phyloP scores from a whole-genome alignment of 306 rosid species.

The Adenanthera pavonina region DNA sequence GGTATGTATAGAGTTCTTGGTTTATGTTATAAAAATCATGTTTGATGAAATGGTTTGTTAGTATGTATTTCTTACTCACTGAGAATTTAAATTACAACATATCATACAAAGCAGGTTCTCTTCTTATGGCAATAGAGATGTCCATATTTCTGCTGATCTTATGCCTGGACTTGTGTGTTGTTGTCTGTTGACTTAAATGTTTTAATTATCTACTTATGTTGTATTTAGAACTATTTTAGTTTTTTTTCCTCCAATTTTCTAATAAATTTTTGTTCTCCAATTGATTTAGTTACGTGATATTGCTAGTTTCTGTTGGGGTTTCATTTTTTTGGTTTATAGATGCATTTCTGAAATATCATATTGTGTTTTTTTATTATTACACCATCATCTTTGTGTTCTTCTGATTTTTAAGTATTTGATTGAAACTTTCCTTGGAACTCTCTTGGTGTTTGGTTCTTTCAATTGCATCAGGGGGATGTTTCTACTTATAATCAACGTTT shows the following conservation, averaged over 20 bases:
- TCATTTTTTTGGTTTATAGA: background rate
- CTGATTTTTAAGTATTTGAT: background rate
- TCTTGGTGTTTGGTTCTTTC: constrained; percentile 7
- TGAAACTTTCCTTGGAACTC: background rate
- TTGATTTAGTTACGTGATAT: background rate
- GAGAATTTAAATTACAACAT: background rate
- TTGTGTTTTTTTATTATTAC: background rate
- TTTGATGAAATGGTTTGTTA: constrained; percentile 26
- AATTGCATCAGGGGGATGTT: background rate
- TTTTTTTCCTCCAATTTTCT: constrained; percentile 4
- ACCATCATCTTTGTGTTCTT: background rate
- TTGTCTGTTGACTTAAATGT: constrained; percentile 4
- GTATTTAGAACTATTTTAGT: background rate
- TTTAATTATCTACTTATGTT: constrained; percentile 1
- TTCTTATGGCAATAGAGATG: background rate
- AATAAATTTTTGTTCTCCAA: background rate
- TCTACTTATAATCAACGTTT: background rate
- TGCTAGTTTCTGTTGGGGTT: background rate
- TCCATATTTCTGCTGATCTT: constrained; percentile 19
- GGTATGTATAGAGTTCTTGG: constrained; percentile 43
- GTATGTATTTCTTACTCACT: background rate
- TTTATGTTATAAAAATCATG: background rate
- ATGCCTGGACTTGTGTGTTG: background rate
- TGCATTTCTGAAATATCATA: background rate
- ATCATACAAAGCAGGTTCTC: background rate